Evolutionary conservation across 2,329 filamentous ascomycete species (phyloP).

Genomic region (Xylaria sp.): DNA sequence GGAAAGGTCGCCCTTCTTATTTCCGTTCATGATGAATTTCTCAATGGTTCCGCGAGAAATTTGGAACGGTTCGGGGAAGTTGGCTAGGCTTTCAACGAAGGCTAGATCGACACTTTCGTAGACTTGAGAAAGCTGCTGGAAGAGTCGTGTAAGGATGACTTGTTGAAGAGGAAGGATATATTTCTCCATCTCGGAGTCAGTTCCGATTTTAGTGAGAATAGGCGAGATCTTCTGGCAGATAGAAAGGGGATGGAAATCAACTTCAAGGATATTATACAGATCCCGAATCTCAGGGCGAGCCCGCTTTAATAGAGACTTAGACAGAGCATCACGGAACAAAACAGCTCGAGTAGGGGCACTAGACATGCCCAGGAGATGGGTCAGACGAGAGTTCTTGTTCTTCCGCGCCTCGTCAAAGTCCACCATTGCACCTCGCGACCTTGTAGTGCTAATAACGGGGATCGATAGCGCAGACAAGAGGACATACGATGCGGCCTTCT

Average conservation of each 20-base stretch:
- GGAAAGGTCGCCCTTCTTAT: conserved; percentile 98
- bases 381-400: conserved; percentile 98
- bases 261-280: conserved; percentile 98
- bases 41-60: conserved; percentile 91
- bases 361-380: conserved; percentile 93
- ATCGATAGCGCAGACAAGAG: conserved; percentile 96
- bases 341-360: conserved; percentile 87
- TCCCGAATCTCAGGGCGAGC: conserved; percentile 95
- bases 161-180: conserved; percentile 96
- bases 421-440: conserved; percentile 93
- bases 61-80: conserved; percentile 97
- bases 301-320: conserved; percentile 93
- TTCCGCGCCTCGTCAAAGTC: conserved; percentile 97
- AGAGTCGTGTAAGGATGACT: conserved; percentile 96
- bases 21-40: conserved; percentile 99
- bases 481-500: conserved; percentile 95
- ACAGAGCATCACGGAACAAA: conserved; percentile 94
- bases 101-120: conserved; percentile 97
- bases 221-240: conserved; percentile 99
- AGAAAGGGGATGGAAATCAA: conserved; percentile 97
- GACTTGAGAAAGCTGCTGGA: conserved; percentile 98
- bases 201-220: conserved; percentile 91
- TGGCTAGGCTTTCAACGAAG: conserved; percentile 92
- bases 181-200: conserved; percentile 95
- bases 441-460: conserved; percentile 97